Base-by-base conservation (phyloP, 2,329 filamentous ascomycete species). In the Penicillium corylophilum region DNA sequence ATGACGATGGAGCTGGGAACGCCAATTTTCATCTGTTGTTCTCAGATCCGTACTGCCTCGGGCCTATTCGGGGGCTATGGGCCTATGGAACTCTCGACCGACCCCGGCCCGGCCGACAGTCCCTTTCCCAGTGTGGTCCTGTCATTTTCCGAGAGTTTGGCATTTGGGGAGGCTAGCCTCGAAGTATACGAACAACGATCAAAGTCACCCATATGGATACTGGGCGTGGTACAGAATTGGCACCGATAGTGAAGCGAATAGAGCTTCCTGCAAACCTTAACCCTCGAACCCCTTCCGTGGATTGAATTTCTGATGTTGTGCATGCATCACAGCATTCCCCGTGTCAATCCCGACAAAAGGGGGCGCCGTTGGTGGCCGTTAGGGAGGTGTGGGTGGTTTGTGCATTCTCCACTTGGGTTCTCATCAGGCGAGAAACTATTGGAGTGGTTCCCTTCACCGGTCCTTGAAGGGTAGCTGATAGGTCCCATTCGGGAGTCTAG, bases 111-210 rank as follows among this genome's bases (percentile, higher is more conserved):
- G 10, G 26, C 31, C 20, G 36, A 45, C 44, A 46, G 48, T 54
- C 50, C 41, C 46, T 53, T 42, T 40, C 39, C 35, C 47, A 26
- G 31, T 43, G 35, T 39, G 43, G 49, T 57, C 53, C 56, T 61
- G 57, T 60, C 59, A 61, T 57, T 60, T 60, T 54, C 57, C 55
- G 47, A 48, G 51, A 46, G 47, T 56, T 53, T 56, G 51, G 55
- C 49, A 44, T 51, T 54, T 28, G 55, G 48, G 22, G 43, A 20
- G 15, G 18, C 46, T 55, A 58, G 43, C 35, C 44, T 57, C 16
- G 45, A 54, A 53, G 36, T 46, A 52, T 50, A 55, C 10, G 15
- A 39, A 44, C 38, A 29, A 38, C 29, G 22, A 45, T 47, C 47
- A 41, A 39, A 20, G 26, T 22, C 22, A 41, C 24, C 20, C 12